Base-by-base conservation (phyloP, 805 yeast genomes). In the Wickerhamiella musiphila region DNA sequence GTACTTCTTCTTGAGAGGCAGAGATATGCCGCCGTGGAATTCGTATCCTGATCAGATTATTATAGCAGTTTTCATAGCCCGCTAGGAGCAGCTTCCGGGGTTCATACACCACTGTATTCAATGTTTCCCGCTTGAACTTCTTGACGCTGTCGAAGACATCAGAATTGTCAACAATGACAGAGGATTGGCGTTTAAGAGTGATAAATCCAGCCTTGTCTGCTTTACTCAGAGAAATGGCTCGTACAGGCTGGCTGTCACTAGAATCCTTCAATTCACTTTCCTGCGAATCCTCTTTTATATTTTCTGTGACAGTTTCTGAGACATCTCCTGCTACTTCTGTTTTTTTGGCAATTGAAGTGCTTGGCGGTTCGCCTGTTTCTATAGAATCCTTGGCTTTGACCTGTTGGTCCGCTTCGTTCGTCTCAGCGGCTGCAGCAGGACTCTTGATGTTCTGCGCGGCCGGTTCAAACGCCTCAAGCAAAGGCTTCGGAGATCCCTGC, bases 91-190 rank as follows among this genome's bases (percentile, higher is more conserved):
- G 41, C 27, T 38, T 32, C 13, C 25, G 16, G 11, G 51, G 52
- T 24, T 16, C 32, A 47, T 79, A 78, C 0, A 73, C 48, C 4
- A 74, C 50, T 1, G 69, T 57, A 1, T 79, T 79, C 7, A 75
- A 51, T 36, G 61, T 54, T 23, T 50, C 52, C 25, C 70, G 50
- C 19, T 64, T 63, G 41, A 68, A 66, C 34, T 48, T 43, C 3
- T 53, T 40, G 2, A 66, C 66, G 17, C 50, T 49, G 11, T 48
- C 51, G 0, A 65, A 35, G 2, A 61, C 70, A 22, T 58, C 61
- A 9, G 44, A 36, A 38, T 58, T 65, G 34, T 56, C 47, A 2
- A 68, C 57, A 0, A 42, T 46, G 2, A 56, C 35, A 16, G 39
- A 37, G 11, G 47, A 43, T 29, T 41, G 43, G n/a, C n/a, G n/a